Evolutionary conservation across 768 basidiomycete species (phyloP), one percentile per base, ranked within the genome.

Genomic region (Chalciporus pseudorubinellus): DNA sequence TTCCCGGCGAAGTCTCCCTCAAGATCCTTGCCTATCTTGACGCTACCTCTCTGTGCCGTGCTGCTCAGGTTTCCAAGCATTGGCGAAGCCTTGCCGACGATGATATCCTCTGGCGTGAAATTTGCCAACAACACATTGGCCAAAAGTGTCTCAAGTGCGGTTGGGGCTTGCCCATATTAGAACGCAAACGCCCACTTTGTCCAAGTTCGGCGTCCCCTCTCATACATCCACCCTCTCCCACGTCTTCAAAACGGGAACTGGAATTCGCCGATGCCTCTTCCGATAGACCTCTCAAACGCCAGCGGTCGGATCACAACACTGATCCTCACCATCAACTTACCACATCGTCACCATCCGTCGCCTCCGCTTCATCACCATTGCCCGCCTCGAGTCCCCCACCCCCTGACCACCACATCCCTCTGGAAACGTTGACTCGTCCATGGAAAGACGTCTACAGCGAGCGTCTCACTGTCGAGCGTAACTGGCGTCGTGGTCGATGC

Each of bases 401-500:
- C 31, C 13, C 44, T 14, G 54, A 56, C 31, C 45, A 49, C 36
- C 73, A 74, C 34, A 66, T 70, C 22, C 64, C 67, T 43, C 11
- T 46, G 12, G 61, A 69, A 21, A 72, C 75, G 14, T 60, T 80
- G 53, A 95, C 92, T 14, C 83, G 94, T 39, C 97, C 95, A 0
- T 99, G 97, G 97, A 99, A 99, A 68, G 86, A 90, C 57, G 95
- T 99, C 18, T 99, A 98, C 70, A 92, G 89, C 65, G 97, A 99
- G 68, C 87, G 97, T n/a, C 83, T 98, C 69, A 85, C 87, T 18
- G 83, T 99, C 39, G 97, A 98, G 71, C 83, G 94, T 43, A 99
- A 99, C 69, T 99, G 97, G 97, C 83, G 95, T 18, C 85, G 92
- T 40, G 95, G 95, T 10, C 83, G 92, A 28, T 95, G 86, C 70